Base-by-base conservation (phyloP, 2,329 filamentous ascomycete genomes). In the Colletotrichum destructivum region DNA sequence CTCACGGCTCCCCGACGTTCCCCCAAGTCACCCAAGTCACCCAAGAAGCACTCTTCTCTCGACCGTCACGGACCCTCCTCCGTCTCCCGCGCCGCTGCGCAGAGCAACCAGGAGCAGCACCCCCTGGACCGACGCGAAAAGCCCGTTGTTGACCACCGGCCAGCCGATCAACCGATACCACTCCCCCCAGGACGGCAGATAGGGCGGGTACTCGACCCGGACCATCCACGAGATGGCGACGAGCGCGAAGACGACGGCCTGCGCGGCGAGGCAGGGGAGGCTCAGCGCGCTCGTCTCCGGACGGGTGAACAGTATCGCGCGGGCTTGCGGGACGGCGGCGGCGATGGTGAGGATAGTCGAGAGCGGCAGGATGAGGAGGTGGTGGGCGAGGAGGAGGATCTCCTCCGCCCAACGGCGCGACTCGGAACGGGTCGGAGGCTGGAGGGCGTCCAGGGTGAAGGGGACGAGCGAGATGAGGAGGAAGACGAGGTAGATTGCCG, bases 121-220 rank as follows among this genome's bases (percentile, higher is more conserved):
- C 3, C 40, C 62, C 49, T 66, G 68, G 0, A 49, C 42, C 3
- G 44, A 18, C 2, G 26, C 38, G 16, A 40, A 54, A 16, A 56
- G 31, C 7, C 31, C 35, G 18, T 62, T 61, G 21, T 51, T 66
- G 11, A 70, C 66, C 13, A 66, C 62, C 15, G 62, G 63, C 68
- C 63, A 67, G 3, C 68, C 62, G n/a, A 67, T 49, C 40, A 70
- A 1, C n/a, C 62, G 67, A 12, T 70, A 66, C 62, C 67, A 70
- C 4, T n/a, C 62, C 1, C 51, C 63, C 12, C 64, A 71, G 0
- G 57, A 71, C 4, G 56, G 42, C 0, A 42, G 16, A 18, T 70
- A 56, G 0, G 67, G 67, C 13, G 62, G 67, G 18, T 61, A 66
- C 1, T 49, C 35, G 2, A 66, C 56, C 0, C 67, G 67, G 0